phyloP scores from a whole-genome alignment of 495 filamentous ascomycete species.

The Penicillium roqueforti region DNA sequence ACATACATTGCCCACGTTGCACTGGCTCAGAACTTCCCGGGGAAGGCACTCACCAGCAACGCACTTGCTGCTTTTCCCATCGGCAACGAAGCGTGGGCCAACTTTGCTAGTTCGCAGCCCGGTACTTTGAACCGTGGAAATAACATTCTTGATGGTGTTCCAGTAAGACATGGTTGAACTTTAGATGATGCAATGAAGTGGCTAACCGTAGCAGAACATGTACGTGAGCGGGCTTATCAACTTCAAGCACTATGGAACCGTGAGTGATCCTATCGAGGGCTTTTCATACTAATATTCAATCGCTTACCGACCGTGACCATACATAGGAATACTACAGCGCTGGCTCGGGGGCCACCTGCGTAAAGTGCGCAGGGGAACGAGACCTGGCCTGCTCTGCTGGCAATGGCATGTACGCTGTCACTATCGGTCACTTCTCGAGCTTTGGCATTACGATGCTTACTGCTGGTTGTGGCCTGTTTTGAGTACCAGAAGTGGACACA shows the following conservation, averaged over 20 bases:
- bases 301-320: neutral
- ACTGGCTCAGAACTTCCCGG: conserved; percentile 31
- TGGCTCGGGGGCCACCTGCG: conserved; percentile 15
- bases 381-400: conserved; percentile 33
- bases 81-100: conserved; percentile 31
- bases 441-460: conserved; percentile 26
- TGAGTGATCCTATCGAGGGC: conserved; percentile 9
- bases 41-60: conserved; percentile 27
- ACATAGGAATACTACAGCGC: conserved; percentile 33
- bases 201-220: conserved; percentile 29
- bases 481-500: neutral
- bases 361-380: conserved; percentile 28
- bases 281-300: neutral
- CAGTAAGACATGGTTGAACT: conserved; percentile 14
- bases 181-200: neutral
- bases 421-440: conserved; percentile 29
- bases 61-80: conserved; percentile 36
- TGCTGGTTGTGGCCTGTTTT: conserved; percentile 20
- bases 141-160: conserved; percentile 30
- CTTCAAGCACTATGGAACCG: conserved; percentile 31
- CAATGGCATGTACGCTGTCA: conserved; percentile 27
- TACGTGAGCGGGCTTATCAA: conserved; percentile 24
- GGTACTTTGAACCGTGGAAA: conserved; percentile 31
- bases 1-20: conserved; percentile 36
- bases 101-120: conserved; percentile 23